Conservation (phyloP, 805 yeast genomes). For the Komagataella pastoris region DNA sequence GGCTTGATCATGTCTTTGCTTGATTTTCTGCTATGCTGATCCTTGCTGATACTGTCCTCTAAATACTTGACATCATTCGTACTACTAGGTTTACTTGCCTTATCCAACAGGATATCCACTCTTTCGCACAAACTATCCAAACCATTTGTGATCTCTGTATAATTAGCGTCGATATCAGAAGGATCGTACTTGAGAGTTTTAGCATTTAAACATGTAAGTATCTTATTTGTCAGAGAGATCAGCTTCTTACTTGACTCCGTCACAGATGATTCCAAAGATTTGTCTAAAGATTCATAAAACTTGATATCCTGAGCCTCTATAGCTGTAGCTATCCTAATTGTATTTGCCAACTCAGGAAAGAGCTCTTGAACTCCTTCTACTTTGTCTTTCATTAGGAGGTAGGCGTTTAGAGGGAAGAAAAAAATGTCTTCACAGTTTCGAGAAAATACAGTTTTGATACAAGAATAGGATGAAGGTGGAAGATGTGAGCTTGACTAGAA, state of each 20-base stretch:
- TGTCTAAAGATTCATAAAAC: slow-evolving; percentile 58
- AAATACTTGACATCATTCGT: slow-evolving; percentile 26
- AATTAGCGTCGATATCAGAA: slow-evolving; percentile 18
- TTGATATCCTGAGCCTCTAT: slow-evolving; percentile 72
- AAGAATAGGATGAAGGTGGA: no score
- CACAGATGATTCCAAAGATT: slow-evolving; percentile 36
- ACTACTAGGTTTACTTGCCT: slow-evolving; percentile 10
- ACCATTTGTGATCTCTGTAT: slow-evolving; percentile 40
- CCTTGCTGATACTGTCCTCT: slow-evolving; percentile 24
- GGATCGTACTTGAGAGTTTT: slow-evolving; percentile 11
- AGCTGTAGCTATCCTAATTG: slow-evolving; percentile 55
- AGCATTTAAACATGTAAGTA: slow-evolving; percentile 8
- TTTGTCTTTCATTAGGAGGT: neutral
- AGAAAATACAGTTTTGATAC: neutral
- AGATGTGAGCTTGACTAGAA: no score
- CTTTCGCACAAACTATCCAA: slow-evolving; percentile 68
- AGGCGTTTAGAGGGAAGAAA: neutral
- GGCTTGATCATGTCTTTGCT: slow-evolving; percentile 44
- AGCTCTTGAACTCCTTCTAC: neutral
- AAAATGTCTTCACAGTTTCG: neutral
- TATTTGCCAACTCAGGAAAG: slow-evolving; percentile 31
- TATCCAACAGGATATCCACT: slow-evolving; percentile 57
- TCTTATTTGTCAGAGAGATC: slow-evolving; percentile 9
- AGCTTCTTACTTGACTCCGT: slow-evolving; percentile 20
- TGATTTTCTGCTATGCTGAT: slow-evolving; percentile 5